Evolutionary conservation across 257 asterid genomes (phyloP).

Genomic region (Lycium ferocissimum): DNA sequence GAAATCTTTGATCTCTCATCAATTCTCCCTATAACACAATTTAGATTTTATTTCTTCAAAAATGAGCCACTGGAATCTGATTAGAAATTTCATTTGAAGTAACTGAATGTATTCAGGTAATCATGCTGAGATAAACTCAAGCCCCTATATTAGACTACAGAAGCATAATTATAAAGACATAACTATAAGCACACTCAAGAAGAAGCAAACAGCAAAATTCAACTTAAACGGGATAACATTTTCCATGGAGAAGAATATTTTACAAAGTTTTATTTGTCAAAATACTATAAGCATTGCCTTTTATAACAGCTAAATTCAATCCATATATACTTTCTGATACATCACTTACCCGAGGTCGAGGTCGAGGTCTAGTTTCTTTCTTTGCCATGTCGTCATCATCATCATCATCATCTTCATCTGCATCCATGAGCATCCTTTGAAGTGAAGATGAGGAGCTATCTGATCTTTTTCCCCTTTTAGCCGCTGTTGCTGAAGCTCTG

Average conservation of each 20-base stretch:
- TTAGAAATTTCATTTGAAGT: not conserved
- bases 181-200: not conserved
- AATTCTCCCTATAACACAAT: not conserved
- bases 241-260: not conserved
- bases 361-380: conserved; percentile 63
- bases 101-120: not conserved
- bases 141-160: conserved; percentile 17
- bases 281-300: not conserved
- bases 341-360: conserved; percentile 85
- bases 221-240: not conserved
- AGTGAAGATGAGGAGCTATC: conserved; percentile 80
- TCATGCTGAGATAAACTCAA: conserved; percentile 18
- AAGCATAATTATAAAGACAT: not conserved
- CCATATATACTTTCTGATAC: conserved; percentile 13
- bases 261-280: not conserved
- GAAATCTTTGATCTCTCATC: not conserved
- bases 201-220: conserved; percentile 13
- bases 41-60: not conserved
- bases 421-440: conserved; percentile 65
- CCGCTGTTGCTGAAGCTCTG: conserved; percentile 63
- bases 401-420: conserved; percentile 73
- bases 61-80: not conserved
- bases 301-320: conserved; percentile 9
- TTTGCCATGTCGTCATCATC: conserved; percentile 68
- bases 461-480: conserved; percentile 85